Conservation (phyloP, 805 yeast species). For the Komagataella populi region DNA sequence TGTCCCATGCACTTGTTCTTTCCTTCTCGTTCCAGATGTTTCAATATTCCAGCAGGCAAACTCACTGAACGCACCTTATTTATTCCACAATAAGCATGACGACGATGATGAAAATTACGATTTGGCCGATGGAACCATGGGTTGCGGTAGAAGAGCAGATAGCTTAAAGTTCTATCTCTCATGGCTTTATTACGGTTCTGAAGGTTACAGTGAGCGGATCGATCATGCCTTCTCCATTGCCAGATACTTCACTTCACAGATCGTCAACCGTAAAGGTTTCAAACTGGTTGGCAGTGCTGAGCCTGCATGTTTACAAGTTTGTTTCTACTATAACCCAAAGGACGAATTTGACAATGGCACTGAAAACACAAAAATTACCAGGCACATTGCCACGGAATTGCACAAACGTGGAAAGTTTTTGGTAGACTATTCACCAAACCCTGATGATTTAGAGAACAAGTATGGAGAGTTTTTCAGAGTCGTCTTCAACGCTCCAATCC, state of each 20-base stretch:
- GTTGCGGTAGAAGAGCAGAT: conserved; percentile 82
- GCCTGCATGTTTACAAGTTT: conserved; percentile 74
- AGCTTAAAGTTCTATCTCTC: conserved; percentile 65
- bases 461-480: conserved; percentile 76
- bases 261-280: conserved; percentile 29
- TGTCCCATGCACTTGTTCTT: conserved; percentile 70
- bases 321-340: conserved; percentile 55
- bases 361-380: conserved; percentile 39
- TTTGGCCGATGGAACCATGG: conserved; percentile 84
- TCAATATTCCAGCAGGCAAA: conserved; percentile 54
- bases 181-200: conserved; percentile 68
- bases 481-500: conserved; percentile 63
- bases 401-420: conserved; percentile 54
- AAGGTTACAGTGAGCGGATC: conserved; percentile 51
- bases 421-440: conserved; percentile 68
- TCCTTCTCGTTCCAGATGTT: conserved; percentile 59
- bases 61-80: conserved; percentile 67
- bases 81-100: conserved; percentile 48
- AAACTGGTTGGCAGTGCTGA: conserved; percentile 39
- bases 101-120: conserved; percentile 44
- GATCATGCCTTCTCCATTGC: conserved; percentile 63
- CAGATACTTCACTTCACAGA: conserved; percentile 39
- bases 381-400: conserved; percentile 45
- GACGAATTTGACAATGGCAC: conserved; percentile 11
- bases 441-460: conserved; percentile 26